Evolutionary conservation across 2,329 filamentous ascomycete species (phyloP), one percentile per base, ranked within the genome.

Genomic region (Pseudocercospora fijiensis): DNA sequence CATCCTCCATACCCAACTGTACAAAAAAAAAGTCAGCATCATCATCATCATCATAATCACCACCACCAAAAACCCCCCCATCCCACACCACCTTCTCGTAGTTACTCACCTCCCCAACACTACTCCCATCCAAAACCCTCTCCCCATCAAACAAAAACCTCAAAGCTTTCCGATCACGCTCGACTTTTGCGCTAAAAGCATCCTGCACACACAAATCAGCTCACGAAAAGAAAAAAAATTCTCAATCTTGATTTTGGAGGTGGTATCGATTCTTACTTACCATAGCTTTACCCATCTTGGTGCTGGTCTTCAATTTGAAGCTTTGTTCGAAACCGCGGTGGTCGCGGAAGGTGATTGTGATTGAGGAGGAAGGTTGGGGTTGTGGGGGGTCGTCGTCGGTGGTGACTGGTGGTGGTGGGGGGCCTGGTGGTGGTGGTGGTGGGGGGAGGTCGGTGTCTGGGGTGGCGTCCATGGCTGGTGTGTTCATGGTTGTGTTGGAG

Each of bases 111-210:
- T 61, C 58, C 3, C 51, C 65, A 8, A 67, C 63, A 18, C 69
- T 72, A 13, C 60, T 26, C 5, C 70, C 61, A 7, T 18, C 26
- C 2, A 43, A 47, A 43, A 74, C 53, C 20, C 71, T 65, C 11
- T 63, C 61, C 0, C 72, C 71, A 1, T 74, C 69, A 43, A 69
- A 65, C 20, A 72, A 53, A 55, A 72, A 73, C 26, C 72, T 67
- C 16, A 71, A 37, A 9, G 47, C 43, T 1, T 47, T 30, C 18
- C 51, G 33, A 2, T 61, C 49, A 3, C 63, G 65, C 53, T 68
- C 63, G n/a, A 59, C 52, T 18, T 62, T 65, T 24, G 58, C 58
- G 49, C 62, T 57, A 58, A 66, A 70, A 18, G 61, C 62, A 47
- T 67, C 63, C 58, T 65, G 22, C 4, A 49, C 11, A 7, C 24